A percentile compares a stretch with the other conserved stretches of the same genome.
phyloP scores from a whole-genome alignment of 192 early-diverging fungal genomes.

The Tieghemiomyces parasiticus region DNA sequence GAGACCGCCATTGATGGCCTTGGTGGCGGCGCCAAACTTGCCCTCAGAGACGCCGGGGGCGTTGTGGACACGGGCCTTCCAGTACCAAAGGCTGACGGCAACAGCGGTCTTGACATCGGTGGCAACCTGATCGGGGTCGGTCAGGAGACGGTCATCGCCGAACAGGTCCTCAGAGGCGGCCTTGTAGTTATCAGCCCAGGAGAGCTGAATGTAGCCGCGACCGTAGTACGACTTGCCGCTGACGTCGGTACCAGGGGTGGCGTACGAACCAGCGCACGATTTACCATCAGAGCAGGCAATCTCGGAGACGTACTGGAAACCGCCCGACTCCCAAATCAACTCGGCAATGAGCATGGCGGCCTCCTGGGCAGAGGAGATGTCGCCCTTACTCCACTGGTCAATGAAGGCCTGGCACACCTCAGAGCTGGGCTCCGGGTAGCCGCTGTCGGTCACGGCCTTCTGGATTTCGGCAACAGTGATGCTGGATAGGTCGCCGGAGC shows the following conservation, averaged over 20 bases:
- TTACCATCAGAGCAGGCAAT: background rate
- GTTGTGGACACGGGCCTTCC: constrained; percentile 23
- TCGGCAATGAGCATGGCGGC: constrained; percentile 5
- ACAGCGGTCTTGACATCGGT: constrained; percentile 20
- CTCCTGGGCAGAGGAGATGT: background rate
- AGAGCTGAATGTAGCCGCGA: constrained; percentile 33
- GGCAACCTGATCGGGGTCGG: constrained; percentile 18
- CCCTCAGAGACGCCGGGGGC: constrained; percentile 22
- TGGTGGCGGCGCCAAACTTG: constrained; percentile 30
- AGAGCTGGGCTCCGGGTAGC: background rate
- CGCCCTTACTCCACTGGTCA: background rate
- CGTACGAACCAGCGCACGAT: background rate
- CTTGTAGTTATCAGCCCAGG: constrained; percentile 30
- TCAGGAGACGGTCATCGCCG: constrained; percentile 21
- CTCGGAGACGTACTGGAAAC: background rate
- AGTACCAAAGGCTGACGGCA: constrained; percentile 28
- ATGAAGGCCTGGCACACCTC: background rate
- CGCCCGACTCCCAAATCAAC: background rate
- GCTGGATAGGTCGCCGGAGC: constrained; percentile 12
- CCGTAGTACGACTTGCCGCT: constrained; percentile 27
- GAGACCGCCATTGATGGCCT: constrained; percentile 30
- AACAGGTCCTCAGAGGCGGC: constrained; percentile 24
- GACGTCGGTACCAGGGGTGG: constrained; percentile 15
- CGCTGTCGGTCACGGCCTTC: constrained; percentile 17
- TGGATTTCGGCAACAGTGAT: constrained; percentile 27